A percentile compares a stretch with the other conserved stretches of the same genome.
Conservation (phyloP, 208 protist species). For the Tritrichomonas foetus region DNA sequence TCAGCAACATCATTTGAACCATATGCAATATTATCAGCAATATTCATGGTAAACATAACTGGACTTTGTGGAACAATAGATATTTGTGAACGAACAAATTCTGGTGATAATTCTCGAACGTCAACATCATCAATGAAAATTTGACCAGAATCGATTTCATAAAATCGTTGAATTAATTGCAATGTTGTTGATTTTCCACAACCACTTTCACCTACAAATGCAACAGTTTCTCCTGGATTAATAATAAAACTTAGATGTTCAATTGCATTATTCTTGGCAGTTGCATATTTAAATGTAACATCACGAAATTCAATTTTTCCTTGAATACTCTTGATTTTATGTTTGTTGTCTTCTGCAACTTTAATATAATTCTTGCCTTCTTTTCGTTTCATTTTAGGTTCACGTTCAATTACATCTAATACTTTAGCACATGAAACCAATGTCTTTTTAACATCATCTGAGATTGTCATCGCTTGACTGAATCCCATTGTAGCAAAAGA, state of each 20-base stretch:
- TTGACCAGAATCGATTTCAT: slow-evolving; percentile 71
- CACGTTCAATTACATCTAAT: not conserved
- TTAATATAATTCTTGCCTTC: not conserved
- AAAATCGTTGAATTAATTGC: slow-evolving; percentile 83
- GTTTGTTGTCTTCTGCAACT: not conserved
- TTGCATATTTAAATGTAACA: slow-evolving; percentile 37
- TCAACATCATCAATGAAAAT: slow-evolving; percentile 81
- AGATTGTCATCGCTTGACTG: not conserved
- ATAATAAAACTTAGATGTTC: slow-evolving; percentile 47
- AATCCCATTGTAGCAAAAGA: not conserved
- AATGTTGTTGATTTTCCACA: slow-evolving; percentile 52
- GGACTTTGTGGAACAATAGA: slow-evolving; percentile 88
- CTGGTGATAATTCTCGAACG: slow-evolving; percentile 66
- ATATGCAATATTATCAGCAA: slow-evolving; percentile 59
- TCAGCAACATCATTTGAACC: slow-evolving; percentile 49
- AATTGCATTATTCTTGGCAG: not conserved
- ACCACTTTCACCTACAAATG: slow-evolving; percentile 46
- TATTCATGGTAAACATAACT: slow-evolving; percentile 74
- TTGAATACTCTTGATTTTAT: not conserved
- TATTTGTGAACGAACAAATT: slow-evolving; percentile 71
- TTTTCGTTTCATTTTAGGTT: not conserved
- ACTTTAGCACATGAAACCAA: not conserved
- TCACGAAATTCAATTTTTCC: slow-evolving; percentile 10
- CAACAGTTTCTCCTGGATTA: slow-evolving; percentile 42
- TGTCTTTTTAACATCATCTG: not conserved